phyloP scores from a whole-genome alignment of 495 filamentous ascomycete genomes.

The Glarea lozoyensis region DNA sequence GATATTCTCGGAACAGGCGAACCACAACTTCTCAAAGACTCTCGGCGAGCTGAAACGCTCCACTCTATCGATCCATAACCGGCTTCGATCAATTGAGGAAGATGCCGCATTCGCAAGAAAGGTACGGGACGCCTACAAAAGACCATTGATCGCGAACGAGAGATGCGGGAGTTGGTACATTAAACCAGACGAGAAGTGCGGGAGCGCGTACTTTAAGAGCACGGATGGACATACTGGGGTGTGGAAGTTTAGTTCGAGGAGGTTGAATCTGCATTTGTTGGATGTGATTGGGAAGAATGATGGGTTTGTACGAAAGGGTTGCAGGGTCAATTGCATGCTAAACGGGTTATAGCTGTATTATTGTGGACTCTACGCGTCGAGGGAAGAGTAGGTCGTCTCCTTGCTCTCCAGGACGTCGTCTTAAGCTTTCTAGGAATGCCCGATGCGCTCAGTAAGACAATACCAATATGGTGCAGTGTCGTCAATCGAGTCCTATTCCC shows the following conservation, averaged over 20 bases:
- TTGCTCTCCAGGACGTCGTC: not conserved
- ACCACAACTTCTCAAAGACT: conserved; percentile 41
- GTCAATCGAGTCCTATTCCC: conserved; percentile 77
- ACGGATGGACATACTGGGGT: conserved; percentile 88
- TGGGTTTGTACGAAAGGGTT: conserved; percentile 38
- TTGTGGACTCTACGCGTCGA: conserved; percentile 89
- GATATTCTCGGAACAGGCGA: conserved; percentile 40
- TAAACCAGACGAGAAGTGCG: conserved; percentile 50
- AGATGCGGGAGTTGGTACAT: conserved; percentile 97
- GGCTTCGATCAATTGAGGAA: conserved; percentile 60
- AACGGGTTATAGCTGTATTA: conserved; percentile 55
- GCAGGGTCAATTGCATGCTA: not conserved
- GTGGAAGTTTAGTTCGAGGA: conserved; percentile 78
- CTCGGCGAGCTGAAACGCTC: conserved; percentile 56
- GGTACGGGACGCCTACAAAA: conserved; percentile 37
- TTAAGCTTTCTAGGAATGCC: conserved; percentile 56
- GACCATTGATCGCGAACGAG: conserved; percentile 91
- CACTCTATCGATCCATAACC: conserved; percentile 71
- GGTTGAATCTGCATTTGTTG: conserved; percentile 78
- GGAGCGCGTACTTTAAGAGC: conserved; percentile 90
- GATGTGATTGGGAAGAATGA: conserved; percentile 46
- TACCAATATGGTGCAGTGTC: conserved; percentile 88
- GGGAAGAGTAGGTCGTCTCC: conserved; percentile 60
- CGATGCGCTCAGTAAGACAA: conserved; percentile 84
- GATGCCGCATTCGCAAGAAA: conserved; percentile 60